phyloP scores from a whole-genome alignment of 306 rosid species.

The Luffa aegyptiaca region DNA sequence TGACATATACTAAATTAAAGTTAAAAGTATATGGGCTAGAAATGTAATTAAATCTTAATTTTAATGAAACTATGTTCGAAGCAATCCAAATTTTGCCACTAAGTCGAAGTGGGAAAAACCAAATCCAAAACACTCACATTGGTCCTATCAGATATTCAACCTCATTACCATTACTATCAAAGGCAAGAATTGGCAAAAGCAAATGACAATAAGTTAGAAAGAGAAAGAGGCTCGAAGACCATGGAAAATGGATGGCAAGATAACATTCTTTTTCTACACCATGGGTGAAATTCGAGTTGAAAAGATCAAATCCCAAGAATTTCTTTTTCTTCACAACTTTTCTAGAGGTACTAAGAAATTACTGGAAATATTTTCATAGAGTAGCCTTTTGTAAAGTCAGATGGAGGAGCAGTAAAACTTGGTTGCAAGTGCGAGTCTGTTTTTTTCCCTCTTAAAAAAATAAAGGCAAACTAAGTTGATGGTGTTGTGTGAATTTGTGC shows the following conservation, averaged over 20 bases:
- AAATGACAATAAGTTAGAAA: background rate
- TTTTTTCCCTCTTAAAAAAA: constrained; percentile 20
- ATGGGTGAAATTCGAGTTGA: constrained; percentile 7
- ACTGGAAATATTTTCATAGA: constrained; percentile 31
- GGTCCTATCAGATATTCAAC: background rate
- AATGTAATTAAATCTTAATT: background rate
- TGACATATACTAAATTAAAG: background rate
- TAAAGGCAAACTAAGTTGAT: constrained; percentile 48
- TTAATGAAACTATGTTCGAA: background rate
- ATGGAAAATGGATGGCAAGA: background rate
- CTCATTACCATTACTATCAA: background rate
- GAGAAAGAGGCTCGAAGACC: background rate
- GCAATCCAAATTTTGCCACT: background rate
- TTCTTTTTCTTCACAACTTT: constrained; percentile 41
- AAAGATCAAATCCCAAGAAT: constrained; percentile 39
- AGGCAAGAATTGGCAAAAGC: background rate
- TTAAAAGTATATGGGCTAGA: background rate
- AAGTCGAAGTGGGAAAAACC: background rate
- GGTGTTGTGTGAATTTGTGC: constrained; percentile 40
- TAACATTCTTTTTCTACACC: background rate
- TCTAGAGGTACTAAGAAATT: constrained; percentile 23
- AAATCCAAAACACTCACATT: background rate
- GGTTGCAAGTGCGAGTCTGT: constrained; percentile 9
- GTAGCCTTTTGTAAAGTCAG: constrained; percentile 47
- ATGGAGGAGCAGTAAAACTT: constrained; percentile 35